Evolutionary conservation across 75 land plant genomes (phyloP).

Genomic region (Azolla pinnata): DNA sequence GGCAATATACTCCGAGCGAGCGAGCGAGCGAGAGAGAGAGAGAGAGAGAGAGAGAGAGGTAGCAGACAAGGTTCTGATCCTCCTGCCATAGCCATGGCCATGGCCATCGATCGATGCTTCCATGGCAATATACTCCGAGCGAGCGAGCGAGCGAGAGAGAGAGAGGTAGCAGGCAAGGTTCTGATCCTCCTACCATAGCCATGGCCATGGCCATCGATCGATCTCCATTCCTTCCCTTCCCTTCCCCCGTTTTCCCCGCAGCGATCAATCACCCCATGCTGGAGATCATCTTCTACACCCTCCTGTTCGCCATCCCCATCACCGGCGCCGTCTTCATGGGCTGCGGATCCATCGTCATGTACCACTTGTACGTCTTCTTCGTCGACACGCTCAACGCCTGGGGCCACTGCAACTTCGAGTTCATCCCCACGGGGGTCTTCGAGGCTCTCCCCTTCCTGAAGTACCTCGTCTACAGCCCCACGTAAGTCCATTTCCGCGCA

Average conservation of each 20-base stretch:
- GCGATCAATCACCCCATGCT: slow-evolving; percentile 89
- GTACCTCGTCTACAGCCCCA: slow-evolving; percentile 81
- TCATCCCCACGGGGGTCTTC: slow-evolving; percentile 64
- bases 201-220: no score
- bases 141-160: no score
- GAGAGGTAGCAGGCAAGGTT: no score
- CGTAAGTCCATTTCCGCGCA: slow-evolving; percentile 36
- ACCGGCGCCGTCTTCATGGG: slow-evolving; percentile 21
- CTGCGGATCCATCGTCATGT: slow-evolving; percentile 31
- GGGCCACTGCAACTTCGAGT: slow-evolving; percentile 98
- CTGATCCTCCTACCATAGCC: no score
- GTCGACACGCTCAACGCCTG: slow-evolving; percentile 89
- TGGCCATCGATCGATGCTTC: no score
- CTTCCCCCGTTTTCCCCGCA: slow-evolving; percentile 25
- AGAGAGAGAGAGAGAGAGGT: no score
- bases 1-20: no score
- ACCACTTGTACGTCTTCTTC: slow-evolving; percentile 44
- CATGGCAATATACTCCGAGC: no score
- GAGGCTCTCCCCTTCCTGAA: slow-evolving; percentile 63
- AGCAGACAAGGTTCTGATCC: no score
- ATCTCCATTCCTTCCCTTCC: no score
- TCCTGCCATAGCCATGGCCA: no score
- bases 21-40: no score
- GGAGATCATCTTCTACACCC: slow-evolving; percentile 50
- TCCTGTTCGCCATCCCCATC: slow-evolving; percentile 42